phyloP scores from a whole-genome alignment of 192 early-diverging fungal genomes.

The Gamsiella multidivaricata region DNA sequence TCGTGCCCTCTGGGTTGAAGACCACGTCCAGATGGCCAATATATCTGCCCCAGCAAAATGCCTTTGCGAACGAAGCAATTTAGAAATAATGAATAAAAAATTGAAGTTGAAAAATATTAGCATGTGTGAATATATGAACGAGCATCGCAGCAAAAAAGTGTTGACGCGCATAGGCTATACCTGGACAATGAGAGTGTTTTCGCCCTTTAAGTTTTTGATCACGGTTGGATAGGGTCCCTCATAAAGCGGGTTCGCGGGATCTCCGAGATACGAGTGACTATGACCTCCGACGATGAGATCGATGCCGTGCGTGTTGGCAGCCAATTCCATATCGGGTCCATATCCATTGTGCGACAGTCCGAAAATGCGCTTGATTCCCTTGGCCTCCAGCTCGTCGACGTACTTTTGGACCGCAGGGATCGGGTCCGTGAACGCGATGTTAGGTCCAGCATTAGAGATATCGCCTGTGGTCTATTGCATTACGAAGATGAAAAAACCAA shows the following conservation, averaged over 20 bases:
- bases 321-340: slow-evolving; percentile 73
- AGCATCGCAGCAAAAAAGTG: no score
- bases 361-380: slow-evolving; percentile 75
- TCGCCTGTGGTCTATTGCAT: slow-evolving; percentile 57
- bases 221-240: slow-evolving; percentile 78
- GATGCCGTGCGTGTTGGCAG: slow-evolving; percentile 65
- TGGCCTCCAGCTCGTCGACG: slow-evolving; percentile 67
- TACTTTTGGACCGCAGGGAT: slow-evolving; percentile 69
- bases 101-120: no score
- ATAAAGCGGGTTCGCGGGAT: slow-evolving; percentile 59
- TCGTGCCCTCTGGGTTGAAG: slow-evolving; percentile 66
- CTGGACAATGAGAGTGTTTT: slow-evolving; percentile 76
- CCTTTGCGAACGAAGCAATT: slow-evolving; percentile 38
- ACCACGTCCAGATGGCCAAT: slow-evolving; percentile 71
- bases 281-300: slow-evolving; percentile 80
- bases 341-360: slow-evolving; percentile 81
- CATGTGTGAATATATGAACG: no score
- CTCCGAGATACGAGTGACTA: slow-evolving; percentile 75
- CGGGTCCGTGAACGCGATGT: slow-evolving; percentile 67
- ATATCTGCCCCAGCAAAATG: slow-evolving; percentile 69
- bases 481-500: background rate
- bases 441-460: slow-evolving; percentile 65
- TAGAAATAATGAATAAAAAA: no score
- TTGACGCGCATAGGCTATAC: no score
- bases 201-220: slow-evolving; percentile 70